Evolutionary conservation across 2,329 filamentous ascomycete genomes (phyloP), one percentile per base, ranked within the genome.

Genomic region (Diaporthe citri): DNA sequence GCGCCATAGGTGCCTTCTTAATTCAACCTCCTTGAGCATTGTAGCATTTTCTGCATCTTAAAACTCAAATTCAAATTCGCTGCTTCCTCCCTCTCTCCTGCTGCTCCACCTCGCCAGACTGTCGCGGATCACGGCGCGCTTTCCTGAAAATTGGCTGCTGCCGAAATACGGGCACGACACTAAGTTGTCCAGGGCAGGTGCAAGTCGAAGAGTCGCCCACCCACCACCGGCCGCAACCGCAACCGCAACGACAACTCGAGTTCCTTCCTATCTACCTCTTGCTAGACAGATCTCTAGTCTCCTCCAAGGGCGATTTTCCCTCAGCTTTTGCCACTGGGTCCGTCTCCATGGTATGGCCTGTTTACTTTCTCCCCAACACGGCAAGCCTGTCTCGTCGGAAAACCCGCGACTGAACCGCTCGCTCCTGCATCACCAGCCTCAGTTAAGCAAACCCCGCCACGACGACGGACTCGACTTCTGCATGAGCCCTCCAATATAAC

Each of bases 331-430:
- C 71, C n/a, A 46, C 25, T 46, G 46, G 15, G 34, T 41, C 46
- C 46, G n/a, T 72, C 57, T 64, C 57, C 59, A 64, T 72, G 71
- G 57, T 72, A 64, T 64, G 71, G 34, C 60, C 71, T 64, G 34
- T 55, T 64, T 20, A 51, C 46, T 34, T 46, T 43, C 71, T 34
- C 20, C 36, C 46, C 25, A 55, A 31, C 39, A 55, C 25, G 25
- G 22, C 57, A 55, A 51, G 52, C 8, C 48, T 59, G n/a, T 60
- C 55, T 22, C 43, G 22, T 36, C 56, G 67, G 55, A 71, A 59
- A 74, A 48, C 10, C 34, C 43, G 56, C 56, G 72, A 48, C 55
- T 71, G 55, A 74, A 71, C 28, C 72, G 36, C 31, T 6, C 34
- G 28, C 34, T 17, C 59, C 57, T 69, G 43, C n/a, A 31, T 20